A percentile compares a stretch with the other conserved stretches of the same genome.
Evolutionary conservation across 495 filamentous ascomycete genomes (phyloP).

Genomic region (Podospora bellae-mahoneyi): DNA sequence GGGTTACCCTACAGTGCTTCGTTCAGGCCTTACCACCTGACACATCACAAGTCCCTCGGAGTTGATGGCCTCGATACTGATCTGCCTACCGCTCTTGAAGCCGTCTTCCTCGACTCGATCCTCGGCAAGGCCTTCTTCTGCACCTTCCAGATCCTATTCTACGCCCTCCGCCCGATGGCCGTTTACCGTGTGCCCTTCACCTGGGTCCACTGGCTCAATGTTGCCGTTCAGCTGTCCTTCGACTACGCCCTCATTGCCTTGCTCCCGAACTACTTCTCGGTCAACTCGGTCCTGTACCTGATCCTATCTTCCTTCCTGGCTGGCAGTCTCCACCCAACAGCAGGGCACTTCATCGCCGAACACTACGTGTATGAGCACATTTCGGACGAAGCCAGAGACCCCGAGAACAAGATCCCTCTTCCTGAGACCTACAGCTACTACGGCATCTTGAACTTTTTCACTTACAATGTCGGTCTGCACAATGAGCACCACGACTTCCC

Average conservation of each 20-base stretch:
- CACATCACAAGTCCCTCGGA: conserved; percentile 97
- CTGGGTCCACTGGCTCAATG: conserved; percentile 76
- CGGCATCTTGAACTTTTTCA: conserved; percentile 83
- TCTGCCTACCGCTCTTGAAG: conserved; percentile 88
- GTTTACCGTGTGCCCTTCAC: conserved; percentile 89
- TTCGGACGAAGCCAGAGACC: conserved; percentile 55
- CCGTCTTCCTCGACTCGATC: conserved; percentile 91
- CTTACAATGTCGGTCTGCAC: conserved; percentile 95
- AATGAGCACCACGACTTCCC: conserved; percentile 99
- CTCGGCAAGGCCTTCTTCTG: conserved; percentile 98
- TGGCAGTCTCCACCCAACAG: conserved; percentile 88
- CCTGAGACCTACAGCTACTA: conserved; percentile 99
- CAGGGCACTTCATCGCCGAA: conserved; percentile 98
- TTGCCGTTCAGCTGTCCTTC: conserved; percentile 71
- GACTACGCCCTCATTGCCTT: conserved; percentile 63
- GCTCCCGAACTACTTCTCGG: conserved; percentile 42
- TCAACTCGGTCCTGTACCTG: conserved; percentile 69
- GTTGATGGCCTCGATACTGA: conserved; percentile 96
- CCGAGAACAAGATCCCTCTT: conserved; percentile 56
- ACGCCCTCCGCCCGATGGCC: conserved; percentile 96
- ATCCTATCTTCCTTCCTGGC: conserved; percentile 87
- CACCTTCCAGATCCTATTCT: conserved; percentile 99
- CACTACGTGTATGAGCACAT: conserved; percentile 93
- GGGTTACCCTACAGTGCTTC: conserved; percentile 94
- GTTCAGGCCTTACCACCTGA: conserved; percentile 98